Percentiles rank a stretch among this genome's conserved stretches.
Evolutionary conservation across 129 eudicot species (phyloP).

Genomic region (Arctium minus): DNA sequence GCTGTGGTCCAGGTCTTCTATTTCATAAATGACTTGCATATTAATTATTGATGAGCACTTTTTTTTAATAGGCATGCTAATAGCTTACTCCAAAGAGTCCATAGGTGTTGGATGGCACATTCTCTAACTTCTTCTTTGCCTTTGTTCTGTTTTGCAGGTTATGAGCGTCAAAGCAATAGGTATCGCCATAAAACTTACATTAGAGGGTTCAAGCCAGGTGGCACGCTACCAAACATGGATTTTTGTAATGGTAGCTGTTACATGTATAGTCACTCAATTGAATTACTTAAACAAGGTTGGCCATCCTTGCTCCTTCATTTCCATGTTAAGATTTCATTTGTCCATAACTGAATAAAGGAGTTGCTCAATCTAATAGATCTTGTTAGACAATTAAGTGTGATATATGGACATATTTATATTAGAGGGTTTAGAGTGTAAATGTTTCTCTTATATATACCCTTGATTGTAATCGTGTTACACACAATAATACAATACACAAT

Average conservation of each 20-base stretch:
- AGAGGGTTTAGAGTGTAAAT: no score
- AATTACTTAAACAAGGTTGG: constrained; percentile 78
- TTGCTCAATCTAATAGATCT: not conserved
- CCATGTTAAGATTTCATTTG: not conserved
- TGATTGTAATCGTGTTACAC: no score
- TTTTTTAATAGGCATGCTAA: not conserved
- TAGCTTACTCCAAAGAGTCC: not conserved
- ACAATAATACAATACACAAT: no score
- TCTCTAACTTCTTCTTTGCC: not conserved
- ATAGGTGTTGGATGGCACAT: not conserved
- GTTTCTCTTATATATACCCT: no score
- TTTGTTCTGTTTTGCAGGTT: constrained; percentile 44
- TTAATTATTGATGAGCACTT: not conserved
- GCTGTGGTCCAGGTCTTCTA: not conserved
- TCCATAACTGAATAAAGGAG: not conserved
- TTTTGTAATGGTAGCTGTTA: constrained; percentile 66
- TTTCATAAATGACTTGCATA: not conserved
- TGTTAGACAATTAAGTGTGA: no score
- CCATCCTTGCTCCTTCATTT: not conserved
- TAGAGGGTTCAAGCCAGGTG: constrained; percentile 75
- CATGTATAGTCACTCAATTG: constrained; percentile 66
- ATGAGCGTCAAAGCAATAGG: constrained; percentile 87
- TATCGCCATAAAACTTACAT: constrained; percentile 74
- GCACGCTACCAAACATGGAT: constrained; percentile 71
- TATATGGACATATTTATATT: no score